Base-by-base conservation (phyloP, 305 asterid species). In the Fraxinus sp. region DNA sequence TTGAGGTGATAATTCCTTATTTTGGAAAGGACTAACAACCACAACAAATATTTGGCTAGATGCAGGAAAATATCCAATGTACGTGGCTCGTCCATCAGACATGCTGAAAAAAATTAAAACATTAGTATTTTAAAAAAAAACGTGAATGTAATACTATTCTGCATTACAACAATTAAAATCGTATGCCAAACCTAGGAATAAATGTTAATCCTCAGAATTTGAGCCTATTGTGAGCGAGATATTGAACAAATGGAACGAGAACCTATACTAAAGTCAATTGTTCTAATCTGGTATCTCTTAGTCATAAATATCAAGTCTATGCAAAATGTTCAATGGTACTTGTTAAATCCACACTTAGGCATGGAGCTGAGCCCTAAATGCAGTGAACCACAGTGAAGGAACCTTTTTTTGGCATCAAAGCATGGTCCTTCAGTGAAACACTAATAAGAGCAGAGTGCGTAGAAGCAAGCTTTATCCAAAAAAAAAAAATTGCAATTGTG, bases 11-110 rank as follows among this genome's bases (percentile, higher is more conserved):
- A 97, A 88, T 87, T 97, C 99, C 91, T 91, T 97, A 85, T 92
- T 92, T 80, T 87, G 98, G 89, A 91, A 93, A 86, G 98, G 98
- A 86, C 93, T 97, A 79, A 90, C 99, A 86, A 94, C 97, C 90
- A 93, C 90, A 55, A 86, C 95, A 83, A 87, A 90, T 81, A 93
- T 87, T 86, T 87, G 89, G 87, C 88, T 88, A 78, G 98, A 93
- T 39, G 92, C 88, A 81, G 98, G 97, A 86, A 97, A 97, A 89
- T 91, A 93, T 77, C 91, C 94, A 86, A 97, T 90, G 79, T 89
- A 97, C 82, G 92, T 91, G 80, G 97, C 99, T 88, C 99, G 92
- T 81, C 90, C 89, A 83, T 97, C 99, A 18, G 93, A 93, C 85
- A 90, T 82, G 86, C 98, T 97, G 98, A 83, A 89, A 88, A 82